Evolutionary conservation across 495 filamentous ascomycete genomes (phyloP), one percentile per base, ranked within the genome.

Genomic region (Poronia punctata): DNA sequence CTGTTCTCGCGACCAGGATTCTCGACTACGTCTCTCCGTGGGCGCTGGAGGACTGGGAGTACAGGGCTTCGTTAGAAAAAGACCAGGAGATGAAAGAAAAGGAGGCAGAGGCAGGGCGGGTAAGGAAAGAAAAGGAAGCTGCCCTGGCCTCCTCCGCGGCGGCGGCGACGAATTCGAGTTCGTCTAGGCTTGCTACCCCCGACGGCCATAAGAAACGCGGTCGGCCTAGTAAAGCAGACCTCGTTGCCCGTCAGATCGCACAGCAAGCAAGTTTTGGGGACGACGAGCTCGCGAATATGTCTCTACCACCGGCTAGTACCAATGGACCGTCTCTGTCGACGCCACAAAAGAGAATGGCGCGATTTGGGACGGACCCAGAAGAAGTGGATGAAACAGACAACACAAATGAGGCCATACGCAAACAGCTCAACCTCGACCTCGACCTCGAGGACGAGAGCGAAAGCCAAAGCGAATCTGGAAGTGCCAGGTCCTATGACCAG

Each of bases 11-110:
- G 45, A 45, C 61, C 20, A 45, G 65, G 32, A 52, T 62, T 8
- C 49, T 64, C 16, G 61, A 71, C 2, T 73, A 71, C 38, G 62
- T 71, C 35, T 69, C 67, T 2, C 66, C 67, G 3, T 51, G 61
- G 4, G 51, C 57, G 32, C 31, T 70, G 10, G 69, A 73, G 39
- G 59, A 68, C 5, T 73, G 62, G 54, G 69, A 71, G 31, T 63
- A 60, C 39, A 33, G 43, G 5, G 38, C 50, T 2, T 38, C 45
- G 12, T 52, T 68, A 12, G 45, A 53, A 24, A 52, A 50, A 26
- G 56, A 61, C 29, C 40, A 61, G 24, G 57, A 58, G 14, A 15
- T 21, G 2, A 38, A 45, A 15, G 36, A 34, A 25, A 7, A 36
- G 19, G 45, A 50, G 33, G 45, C 37, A 1, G n/a, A n/a, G 10